Percentiles rank a stretch among this genome's conserved stretches.
Evolutionary conservation across 768 basidiomycete genomes (phyloP).

Genomic region (Pulveroboletus sp.): DNA sequence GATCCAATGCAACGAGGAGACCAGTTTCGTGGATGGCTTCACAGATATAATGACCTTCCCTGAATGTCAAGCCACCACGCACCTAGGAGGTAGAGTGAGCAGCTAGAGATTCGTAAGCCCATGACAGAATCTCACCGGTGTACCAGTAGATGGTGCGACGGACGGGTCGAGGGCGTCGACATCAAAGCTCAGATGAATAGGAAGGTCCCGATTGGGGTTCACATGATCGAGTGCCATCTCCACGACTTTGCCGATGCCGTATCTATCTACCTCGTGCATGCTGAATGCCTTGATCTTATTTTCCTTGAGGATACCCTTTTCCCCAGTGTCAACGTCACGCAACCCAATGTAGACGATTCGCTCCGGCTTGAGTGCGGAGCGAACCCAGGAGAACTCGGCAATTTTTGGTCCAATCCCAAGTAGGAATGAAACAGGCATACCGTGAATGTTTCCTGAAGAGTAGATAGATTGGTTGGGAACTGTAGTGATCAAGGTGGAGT

Average conservation of each 20-base stretch:
- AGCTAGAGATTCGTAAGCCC: not conserved
- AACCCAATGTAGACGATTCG: conserved; percentile 96
- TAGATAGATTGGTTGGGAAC: not conserved
- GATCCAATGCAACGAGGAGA: conserved; percentile 84
- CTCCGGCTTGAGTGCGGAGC: conserved; percentile 63
- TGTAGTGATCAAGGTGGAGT: not conserved
- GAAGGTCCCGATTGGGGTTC: conserved; percentile 77
- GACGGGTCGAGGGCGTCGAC: conserved; percentile 93
- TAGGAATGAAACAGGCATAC: conserved; percentile 97
- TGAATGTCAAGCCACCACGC: conserved; percentile 92
- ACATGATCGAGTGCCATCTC: conserved; percentile 96
- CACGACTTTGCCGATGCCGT: conserved; percentile 91
- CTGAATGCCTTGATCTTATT: conserved; percentile 82
- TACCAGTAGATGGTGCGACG: conserved; percentile 95
- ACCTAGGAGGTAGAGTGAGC: conserved; percentile 44
- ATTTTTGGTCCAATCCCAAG: conserved; percentile 43
- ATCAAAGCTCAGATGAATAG: conserved; percentile 96
- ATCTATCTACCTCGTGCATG: conserved; percentile 88
- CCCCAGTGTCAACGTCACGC: conserved; percentile 86
- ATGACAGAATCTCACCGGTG: conserved; percentile 53
- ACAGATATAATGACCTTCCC: conserved; percentile 98
- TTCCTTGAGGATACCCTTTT: conserved; percentile 82
- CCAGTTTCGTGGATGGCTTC: conserved; percentile 93
- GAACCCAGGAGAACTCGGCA: conserved; percentile 55
- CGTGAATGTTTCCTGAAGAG: conserved; percentile 84